Percentiles rank a stretch among this genome's conserved stretches.
phyloP scores from a whole-genome alignment of 805 yeast genomes.

The Priceomyces fermenticarens region DNA sequence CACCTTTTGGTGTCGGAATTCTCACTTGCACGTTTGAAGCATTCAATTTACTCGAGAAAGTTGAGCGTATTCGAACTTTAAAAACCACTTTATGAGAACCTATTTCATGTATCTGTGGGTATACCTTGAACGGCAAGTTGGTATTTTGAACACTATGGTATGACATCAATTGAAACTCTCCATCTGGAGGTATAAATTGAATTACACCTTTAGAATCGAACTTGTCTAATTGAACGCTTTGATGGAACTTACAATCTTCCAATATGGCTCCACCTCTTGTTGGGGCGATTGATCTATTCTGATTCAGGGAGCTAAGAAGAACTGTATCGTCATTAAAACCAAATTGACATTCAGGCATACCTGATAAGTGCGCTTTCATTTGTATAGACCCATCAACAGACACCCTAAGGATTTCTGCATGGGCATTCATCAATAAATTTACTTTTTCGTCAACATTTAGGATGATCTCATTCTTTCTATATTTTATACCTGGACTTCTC shows the following conservation, averaged over 20 bases:
- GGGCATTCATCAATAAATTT: conserved; percentile 63
- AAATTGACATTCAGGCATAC: conserved; percentile 80
- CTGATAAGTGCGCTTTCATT: conserved; percentile 70
- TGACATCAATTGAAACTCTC: conserved; percentile 77
- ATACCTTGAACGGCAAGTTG: conserved; percentile 66
- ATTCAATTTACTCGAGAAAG: conserved; percentile 52
- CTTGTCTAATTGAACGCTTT: conserved; percentile 72
- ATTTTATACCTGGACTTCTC: conserved; percentile 68
- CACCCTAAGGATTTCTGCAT: conserved; percentile 62
- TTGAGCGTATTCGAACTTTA: conserved; percentile 59
- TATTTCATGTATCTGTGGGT: conserved; percentile 48
- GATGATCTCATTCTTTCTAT: conserved; percentile 77
- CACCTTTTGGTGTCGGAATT: conserved; percentile 63
- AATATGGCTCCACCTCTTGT: conserved; percentile 52
- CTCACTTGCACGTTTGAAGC: conserved; percentile 63
- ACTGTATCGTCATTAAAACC: conserved; percentile 60
- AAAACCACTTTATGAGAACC: conserved; percentile 50
- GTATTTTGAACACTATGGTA: conserved; percentile 52
- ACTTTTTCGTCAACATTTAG: conserved; percentile 75
- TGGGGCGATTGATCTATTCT: conserved; percentile 22
- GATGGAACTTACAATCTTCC: conserved; percentile 83
- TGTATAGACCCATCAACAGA: conserved; percentile 75
- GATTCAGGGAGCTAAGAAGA: conserved; percentile 13
- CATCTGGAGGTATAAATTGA: conserved; percentile 83
- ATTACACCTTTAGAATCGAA: conserved; percentile 66